Base-by-base conservation (phyloP, 345 rosid genomes). In the Eutrema yunnanense region DNA sequence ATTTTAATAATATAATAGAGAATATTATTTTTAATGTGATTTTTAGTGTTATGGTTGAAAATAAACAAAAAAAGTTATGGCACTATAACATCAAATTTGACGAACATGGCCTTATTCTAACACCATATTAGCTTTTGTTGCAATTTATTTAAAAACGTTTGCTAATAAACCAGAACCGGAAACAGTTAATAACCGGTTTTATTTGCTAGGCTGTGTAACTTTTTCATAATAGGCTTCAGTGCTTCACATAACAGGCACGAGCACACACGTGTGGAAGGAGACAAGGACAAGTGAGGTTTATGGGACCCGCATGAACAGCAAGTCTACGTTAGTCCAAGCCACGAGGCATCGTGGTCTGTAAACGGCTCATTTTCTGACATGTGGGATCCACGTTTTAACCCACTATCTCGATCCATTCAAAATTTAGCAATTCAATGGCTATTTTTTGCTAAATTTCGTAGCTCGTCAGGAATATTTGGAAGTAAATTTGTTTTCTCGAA, bases 221-320 rank as follows among this genome's bases (percentile, higher is more conserved):
- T 40, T 26, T 47, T 43, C 8, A 26, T 16, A 41, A n/a, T 16
- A 41, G 19, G 40, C 32, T 37, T 27, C 22, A 67, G 26, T 1
- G 5, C 4, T 32, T 30, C 33, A 30, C 41, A 53, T 33, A 29
- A 11, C n/a, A 47, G 19, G 56, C 55, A 63, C 63, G 40, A 72
- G 38, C 71, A 44, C 40, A 73, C 63, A 73, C 64, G 76, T 73
- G 76, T 16, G 65, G 30, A 73, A 73, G 30, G 12, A 72, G 71
- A 73, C 63, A 72, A 72, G 8, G 50, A 27, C 46, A 62, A 52
- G 34, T 30, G 52, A 71, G 29, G 16, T 2, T 8, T 22, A 53
- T 53, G 76, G 76, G 70, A 43, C 44, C 70, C 40, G 1, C 6
- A 54, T 72, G 64, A 73, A 64, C 49, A 64, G 42, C 27, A 8